These are phyloP conservation scores for Pseudogymnoascus sp. DNA, from an alignment of 2,329 filamentous ascomycete genomes.

Conservation along the genomic window DNA sequence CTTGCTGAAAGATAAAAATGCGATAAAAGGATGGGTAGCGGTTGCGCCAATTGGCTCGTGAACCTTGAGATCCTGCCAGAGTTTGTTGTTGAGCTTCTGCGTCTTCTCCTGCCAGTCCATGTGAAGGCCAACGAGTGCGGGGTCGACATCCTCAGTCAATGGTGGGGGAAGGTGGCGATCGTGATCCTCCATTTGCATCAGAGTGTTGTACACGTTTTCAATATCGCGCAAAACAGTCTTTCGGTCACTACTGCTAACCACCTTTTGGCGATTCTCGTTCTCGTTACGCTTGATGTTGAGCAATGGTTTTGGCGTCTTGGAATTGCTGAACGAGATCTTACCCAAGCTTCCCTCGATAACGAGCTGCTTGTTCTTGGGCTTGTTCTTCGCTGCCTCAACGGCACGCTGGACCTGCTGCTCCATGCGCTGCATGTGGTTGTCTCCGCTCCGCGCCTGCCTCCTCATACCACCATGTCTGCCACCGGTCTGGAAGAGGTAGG, in stretches of 20 bases:
- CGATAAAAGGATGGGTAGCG: conserved; percentile 81
- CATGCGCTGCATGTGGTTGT: conserved; percentile 98
- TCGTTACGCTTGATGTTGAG: conserved; percentile 91
- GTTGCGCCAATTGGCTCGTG: conserved; percentile 80
- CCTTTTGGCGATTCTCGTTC: conserved; percentile 39
- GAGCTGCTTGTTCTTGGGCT: conserved; percentile 94
- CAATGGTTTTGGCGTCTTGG: conserved; percentile 90
- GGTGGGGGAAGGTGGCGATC: conserved; percentile 69
- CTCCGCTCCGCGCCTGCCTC: conserved; percentile 71
- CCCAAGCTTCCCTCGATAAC: conserved; percentile 93
- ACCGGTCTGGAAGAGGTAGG: conserved; percentile 92
- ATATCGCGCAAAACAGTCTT: conserved; percentile 81
- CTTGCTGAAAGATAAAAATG: conserved; percentile 88
- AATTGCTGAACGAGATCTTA: conserved; percentile 98
- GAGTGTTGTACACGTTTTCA: conserved; percentile 74
- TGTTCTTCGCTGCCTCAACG: conserved; percentile 92
- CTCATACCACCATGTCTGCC: conserved; percentile 67
- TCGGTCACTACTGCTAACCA: conserved; percentile 59
- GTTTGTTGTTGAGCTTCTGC: conserved; percentile 62
- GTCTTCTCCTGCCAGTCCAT: conserved; percentile 71
- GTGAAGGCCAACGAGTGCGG: conserved; percentile 63
- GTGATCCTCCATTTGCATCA: conserved; percentile 94
- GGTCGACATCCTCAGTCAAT: conserved; percentile 51
- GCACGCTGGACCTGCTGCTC: conserved; percentile 97
- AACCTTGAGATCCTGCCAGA: conserved; percentile 85